These are phyloP conservation scores for Sonneratia caseolaris DNA, from an alignment of 345 rosid species.

Conservation along the genomic window DNA sequence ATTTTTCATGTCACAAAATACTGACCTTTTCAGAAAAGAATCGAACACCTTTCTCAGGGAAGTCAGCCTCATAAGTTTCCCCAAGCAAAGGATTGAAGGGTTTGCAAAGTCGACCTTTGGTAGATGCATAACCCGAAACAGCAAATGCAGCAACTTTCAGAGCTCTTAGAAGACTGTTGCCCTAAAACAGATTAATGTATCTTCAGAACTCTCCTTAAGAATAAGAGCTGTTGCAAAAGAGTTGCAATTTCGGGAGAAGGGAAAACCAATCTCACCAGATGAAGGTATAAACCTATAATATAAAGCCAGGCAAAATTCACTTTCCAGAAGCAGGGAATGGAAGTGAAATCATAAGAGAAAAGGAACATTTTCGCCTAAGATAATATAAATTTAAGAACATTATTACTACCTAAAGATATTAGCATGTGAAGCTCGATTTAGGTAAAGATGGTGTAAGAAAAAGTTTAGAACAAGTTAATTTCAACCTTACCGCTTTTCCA, in stretches of 20 bases:
- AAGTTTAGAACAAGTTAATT: neutral
- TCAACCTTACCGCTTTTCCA: constrained; percentile 68
- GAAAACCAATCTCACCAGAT: neutral
- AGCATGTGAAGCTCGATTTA: neutral
- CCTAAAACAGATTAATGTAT: constrained; percentile 25
- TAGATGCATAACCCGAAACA: constrained; percentile 90
- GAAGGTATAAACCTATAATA: neutral
- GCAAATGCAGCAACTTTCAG: constrained; percentile 94
- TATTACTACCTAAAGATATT: neutral
- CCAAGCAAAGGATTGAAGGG: constrained; percentile 95
- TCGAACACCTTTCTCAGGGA: constrained; percentile 76
- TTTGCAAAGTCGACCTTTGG: constrained; percentile 91
- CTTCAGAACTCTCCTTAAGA: neutral
- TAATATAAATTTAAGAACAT: neutral
- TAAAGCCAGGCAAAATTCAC: neutral
- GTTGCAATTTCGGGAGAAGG: neutral
- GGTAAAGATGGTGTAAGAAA: neutral
- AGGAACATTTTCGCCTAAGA: neutral
- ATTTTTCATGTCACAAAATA: constrained; percentile 3
- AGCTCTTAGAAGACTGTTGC: constrained; percentile 67
- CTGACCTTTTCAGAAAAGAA: constrained; percentile 97
- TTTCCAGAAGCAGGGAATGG: neutral
- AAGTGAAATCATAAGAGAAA: neutral
- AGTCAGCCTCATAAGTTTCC: constrained; percentile 96
- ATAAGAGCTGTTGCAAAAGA: neutral